Conservation (phyloP, 352 stramenopile species). For the Nannochloropsis limnetica region DNA sequence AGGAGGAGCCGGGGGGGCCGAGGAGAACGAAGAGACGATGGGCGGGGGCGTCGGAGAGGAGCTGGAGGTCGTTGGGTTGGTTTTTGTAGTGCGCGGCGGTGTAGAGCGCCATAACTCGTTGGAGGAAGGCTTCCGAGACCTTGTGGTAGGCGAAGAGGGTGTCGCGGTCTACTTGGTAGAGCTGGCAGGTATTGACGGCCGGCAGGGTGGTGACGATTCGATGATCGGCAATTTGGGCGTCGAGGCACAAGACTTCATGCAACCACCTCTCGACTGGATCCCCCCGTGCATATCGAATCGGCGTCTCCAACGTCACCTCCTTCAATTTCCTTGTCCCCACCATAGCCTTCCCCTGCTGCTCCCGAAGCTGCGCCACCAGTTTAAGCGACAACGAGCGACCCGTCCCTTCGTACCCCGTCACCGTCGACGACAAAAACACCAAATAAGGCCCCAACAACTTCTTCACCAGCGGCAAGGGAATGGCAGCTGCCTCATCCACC, state of each 20-base stretch:
- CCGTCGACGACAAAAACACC: slow-evolving; percentile 96
- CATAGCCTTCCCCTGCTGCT: slow-evolving; percentile 68
- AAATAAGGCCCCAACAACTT: slow-evolving; percentile 87
- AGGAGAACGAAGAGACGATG: slow-evolving; percentile 97
- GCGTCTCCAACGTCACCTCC: slow-evolving; percentile 88
- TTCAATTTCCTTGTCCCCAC: slow-evolving; percentile 65
- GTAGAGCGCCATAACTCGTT: slow-evolving; percentile 87
- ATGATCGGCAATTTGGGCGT: slow-evolving; percentile 61
- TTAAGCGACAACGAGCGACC: slow-evolving; percentile 96
- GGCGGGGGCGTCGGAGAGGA: slow-evolving; percentile 93
- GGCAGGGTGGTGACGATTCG: slow-evolving; percentile 81
- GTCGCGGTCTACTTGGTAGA: slow-evolving; percentile 98
- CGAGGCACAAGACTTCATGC: slow-evolving; percentile 91
- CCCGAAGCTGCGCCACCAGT: slow-evolving; percentile 92
- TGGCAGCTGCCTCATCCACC: slow-evolving; percentile 98
- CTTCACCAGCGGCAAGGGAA: slow-evolving; percentile 95
- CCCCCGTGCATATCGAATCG: slow-evolving; percentile 88
- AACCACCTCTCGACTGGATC: slow-evolving; percentile 96
- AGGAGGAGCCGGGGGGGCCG: slow-evolving; percentile 79
- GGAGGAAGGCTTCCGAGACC: slow-evolving; percentile 86
- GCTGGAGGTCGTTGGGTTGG: slow-evolving; percentile 96
- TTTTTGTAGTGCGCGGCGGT: slow-evolving; percentile 99
- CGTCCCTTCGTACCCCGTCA: slow-evolving; percentile 99
- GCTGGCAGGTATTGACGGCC: slow-evolving; percentile 86
- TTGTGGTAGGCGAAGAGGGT: slow-evolving; percentile 99